Base-by-base conservation (phyloP, 1,139 yeast species). In the Yamadazyma pseudoaaseri region DNA sequence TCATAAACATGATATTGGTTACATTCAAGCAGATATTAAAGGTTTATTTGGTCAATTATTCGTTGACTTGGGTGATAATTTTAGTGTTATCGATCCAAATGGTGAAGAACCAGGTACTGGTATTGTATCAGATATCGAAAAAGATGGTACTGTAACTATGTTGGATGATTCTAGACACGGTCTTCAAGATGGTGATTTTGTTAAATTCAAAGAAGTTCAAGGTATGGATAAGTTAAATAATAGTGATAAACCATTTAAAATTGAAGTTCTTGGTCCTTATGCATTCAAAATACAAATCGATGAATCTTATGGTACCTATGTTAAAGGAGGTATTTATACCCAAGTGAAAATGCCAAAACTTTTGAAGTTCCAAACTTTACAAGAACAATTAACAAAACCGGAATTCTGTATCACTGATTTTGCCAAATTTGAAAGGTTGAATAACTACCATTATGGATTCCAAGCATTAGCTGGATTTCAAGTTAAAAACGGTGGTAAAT, bases 91-190 rank as follows among this genome's bases (percentile, higher is more conserved):
- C 40, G 98, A 92, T 56, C 74, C 80, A 30, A 86, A 84, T 33
- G 99, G 98, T 32, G 97, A 92, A 63, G 97, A 92, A 60, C 96
- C 96, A 15, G 68, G 70, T 32, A 58, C 80, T 3, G 98, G 98
- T 27, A 85, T 86, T 42, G 86, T 89, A 4, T 84, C 95, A 1
- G 95, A 86, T 54, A 81, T 92, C 43, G 96, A 89, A 53, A 57
- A 70, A n/a, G 76, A 86, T 52, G 98, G 98, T 35, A 82, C 90
- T 4, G 96, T 92, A 21, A 85, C 97, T 16, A 86, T 86, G 72
- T 73, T 90, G 50, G 96, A 86, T 54, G 97, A 89, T 47, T 81
- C 78, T 42, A 81, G 97, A 59, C 99, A 92, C 55, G 96, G 96
- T 9, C 70, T 92, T 38, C 87, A 89, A 64, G 96, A 87, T 58